Conservation (phyloP, 2,329 filamentous ascomycete genomes). For the Hypoxylon sp. region DNA sequence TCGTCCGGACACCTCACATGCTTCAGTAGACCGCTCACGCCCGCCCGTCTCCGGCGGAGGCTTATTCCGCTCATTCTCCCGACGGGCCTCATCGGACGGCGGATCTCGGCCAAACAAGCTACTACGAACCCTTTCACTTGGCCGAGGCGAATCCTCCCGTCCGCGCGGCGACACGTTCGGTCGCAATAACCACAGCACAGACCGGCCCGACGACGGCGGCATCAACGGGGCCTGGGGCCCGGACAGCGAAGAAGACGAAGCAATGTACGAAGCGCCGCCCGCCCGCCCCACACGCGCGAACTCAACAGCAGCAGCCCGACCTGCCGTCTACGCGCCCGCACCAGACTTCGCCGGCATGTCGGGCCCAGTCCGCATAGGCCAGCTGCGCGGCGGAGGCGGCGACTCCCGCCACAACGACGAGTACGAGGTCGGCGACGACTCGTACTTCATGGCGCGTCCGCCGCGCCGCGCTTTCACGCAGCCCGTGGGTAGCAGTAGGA, state of each 20-base stretch:
- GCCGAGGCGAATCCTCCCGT: slow-evolving; percentile 65
- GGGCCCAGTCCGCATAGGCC: slow-evolving; percentile 33
- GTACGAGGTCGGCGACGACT: slow-evolving; percentile 70
- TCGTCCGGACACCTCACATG: slow-evolving; percentile 57
- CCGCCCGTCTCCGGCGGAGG: slow-evolving; percentile 65
- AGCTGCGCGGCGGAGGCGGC: slow-evolving; percentile 51
- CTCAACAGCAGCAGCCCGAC: slow-evolving; percentile 6
- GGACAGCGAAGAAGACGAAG: slow-evolving; percentile 58
- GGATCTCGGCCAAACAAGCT: slow-evolving; percentile 59
- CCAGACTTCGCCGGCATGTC: slow-evolving; percentile 33
- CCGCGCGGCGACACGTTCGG: slow-evolving; percentile 58
- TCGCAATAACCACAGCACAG: slow-evolving; percentile 60
- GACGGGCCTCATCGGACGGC: slow-evolving; percentile 57
- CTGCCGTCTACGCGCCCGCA: slow-evolving; percentile 46
- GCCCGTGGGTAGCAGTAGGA: slow-evolving; percentile 33
- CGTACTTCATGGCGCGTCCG: slow-evolving; percentile 66
- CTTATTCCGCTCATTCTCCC: slow-evolving; percentile 63
- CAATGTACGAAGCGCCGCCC: slow-evolving; percentile 43
- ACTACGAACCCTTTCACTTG: slow-evolving; percentile 73
- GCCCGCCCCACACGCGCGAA: slow-evolving; percentile 25
- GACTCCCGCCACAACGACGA: slow-evolving; percentile 55
- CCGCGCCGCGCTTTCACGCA: slow-evolving; percentile 51
- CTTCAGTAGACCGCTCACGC: slow-evolving; percentile 59
- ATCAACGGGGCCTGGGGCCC: slow-evolving; percentile 69
- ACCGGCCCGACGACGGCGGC: slow-evolving; percentile 64